Conservation (phyloP, 495 filamentous ascomycete species). For the Coniosporium apollinis region DNA sequence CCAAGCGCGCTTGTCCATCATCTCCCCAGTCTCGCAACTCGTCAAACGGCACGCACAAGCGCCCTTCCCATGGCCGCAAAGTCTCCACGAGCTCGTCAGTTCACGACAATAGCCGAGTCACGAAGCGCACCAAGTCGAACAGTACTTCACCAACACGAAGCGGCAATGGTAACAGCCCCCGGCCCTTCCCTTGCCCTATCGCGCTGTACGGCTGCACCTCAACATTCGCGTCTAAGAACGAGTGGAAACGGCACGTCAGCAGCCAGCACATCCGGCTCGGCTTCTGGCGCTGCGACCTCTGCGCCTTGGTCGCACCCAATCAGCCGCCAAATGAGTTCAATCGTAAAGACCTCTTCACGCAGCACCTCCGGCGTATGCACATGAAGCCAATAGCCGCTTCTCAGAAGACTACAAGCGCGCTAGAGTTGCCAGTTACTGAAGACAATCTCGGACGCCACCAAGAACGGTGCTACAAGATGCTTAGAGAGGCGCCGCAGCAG, state of each 20-base stretch:
- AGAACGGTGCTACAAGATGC: conserved; percentile 37
- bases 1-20: too few species aligned
- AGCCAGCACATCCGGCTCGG: conserved; percentile 66
- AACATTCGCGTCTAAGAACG: conserved; percentile 83
- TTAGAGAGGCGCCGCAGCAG: conserved; percentile 41
- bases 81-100: conserved; percentile 2
- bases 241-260: conserved; percentile 85
- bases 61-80: conserved; percentile 2
- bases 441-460: too few species aligned
- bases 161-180: too few species aligned
- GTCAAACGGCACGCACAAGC: too few species aligned
- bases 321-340: conserved; percentile 54
- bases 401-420: neutral
- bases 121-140: neutral
- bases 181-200: conserved; percentile 70
- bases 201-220: conserved; percentile 62
- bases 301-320: conserved; percentile 34
- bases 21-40: too few species aligned
- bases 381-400: conserved; percentile 18
- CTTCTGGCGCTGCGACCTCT: conserved; percentile 67
- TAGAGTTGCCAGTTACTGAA: conserved; percentile 11
- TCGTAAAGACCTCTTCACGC: conserved; percentile 84
- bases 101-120: neutral
- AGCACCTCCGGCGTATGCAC: conserved; percentile 92
- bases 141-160: neutral